Evolutionary conservation across 2,329 filamentous ascomycete genomes (phyloP), one percentile per base, ranked within the genome.

Genomic region (Xenosphaeropsis pyriputrescens): DNA sequence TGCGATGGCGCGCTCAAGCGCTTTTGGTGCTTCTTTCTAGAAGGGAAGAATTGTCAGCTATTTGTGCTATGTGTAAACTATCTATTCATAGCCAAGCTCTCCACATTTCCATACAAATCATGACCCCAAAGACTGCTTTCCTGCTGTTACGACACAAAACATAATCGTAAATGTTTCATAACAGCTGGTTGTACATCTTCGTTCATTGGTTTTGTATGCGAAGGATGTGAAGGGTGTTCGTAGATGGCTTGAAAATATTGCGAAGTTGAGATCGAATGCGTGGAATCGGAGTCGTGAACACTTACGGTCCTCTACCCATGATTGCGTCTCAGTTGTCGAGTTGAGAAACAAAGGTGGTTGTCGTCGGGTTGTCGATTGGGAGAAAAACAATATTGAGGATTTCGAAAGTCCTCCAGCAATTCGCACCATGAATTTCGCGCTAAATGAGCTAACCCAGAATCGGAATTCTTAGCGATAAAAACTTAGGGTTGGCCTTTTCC

Each of bases 11-110:
- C 91, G 71, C 84, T 91, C 64, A 96, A 78, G 76, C 91, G 88
- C 88, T 98, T 96, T 72, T 96, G 89, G 73, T 98, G 91, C 83
- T 95, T 95, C 79, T 91, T 93, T 70, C 82, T 88, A 61, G 59
- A 51, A 47, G 47, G 47, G 18, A 32, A 36, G 26, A 40, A 30
- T 32, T 30, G 36, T 49, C 43, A 50, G 47, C 42, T 41, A 32
- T 11, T 3, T 26, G 22, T 26, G 18, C 5, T 19, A 5, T 19
- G 18, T 19, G 18, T 9, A 6, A 26, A 26, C 22, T 3, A 26
- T 26, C 22, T 9, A 26, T 26, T 11, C 22, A 26, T 9, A 26
- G 12, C 22, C 8, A 26, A 26, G 69, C 65, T 22, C 56, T 67
- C 35, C 81, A 76, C 60, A 64, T 56, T 30, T 59, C 57, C 53